Evolutionary conservation across 176 grass and related monocot species (phyloP).

Genomic region (Lolium perenne): DNA sequence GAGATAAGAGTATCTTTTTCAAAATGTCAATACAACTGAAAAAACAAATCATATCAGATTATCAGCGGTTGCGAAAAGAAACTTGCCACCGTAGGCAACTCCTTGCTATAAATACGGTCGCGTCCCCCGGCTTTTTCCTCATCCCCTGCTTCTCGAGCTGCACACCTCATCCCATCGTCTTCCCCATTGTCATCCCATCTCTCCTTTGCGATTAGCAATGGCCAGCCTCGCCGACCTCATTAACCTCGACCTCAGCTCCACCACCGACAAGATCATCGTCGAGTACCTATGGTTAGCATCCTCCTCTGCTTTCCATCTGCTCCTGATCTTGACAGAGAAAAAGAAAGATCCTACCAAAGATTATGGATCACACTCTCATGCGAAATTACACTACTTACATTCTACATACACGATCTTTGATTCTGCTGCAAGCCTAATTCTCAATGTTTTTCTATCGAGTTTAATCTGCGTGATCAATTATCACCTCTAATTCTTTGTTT

Average conservation of each 20-base stretch:
- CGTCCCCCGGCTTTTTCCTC: constrained; percentile 21
- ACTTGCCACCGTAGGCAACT: constrained; percentile 14
- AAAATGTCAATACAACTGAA: constrained; percentile 9
- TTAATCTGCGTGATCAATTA: neutral
- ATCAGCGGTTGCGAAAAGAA: neutral
- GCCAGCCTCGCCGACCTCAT: constrained; percentile 72
- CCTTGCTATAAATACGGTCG: constrained; percentile 48
- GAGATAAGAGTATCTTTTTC: constrained; percentile 25
- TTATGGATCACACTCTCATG: neutral
- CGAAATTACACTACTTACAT: neutral
- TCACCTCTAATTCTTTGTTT: neutral
- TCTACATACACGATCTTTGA: neutral
- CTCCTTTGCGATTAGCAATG: constrained; percentile 57
- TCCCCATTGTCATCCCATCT: constrained; percentile 2
- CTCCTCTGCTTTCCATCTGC: constrained; percentile 40
- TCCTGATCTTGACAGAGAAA: neutral
- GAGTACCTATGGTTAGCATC: constrained; percentile 84
- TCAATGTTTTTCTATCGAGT: neutral
- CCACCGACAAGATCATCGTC: constrained; percentile 74
- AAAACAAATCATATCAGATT: neutral
- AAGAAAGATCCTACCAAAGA: neutral
- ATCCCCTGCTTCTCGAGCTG: constrained; percentile 41
- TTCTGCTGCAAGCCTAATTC: neutral
- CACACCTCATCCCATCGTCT: constrained; percentile 38
- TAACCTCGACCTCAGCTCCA: constrained; percentile 82